These are phyloP conservation scores for Sporothrix pseudoabietina DNA, from an alignment of 2,329 filamentous ascomycete species.

Conservation along the genomic window DNA sequence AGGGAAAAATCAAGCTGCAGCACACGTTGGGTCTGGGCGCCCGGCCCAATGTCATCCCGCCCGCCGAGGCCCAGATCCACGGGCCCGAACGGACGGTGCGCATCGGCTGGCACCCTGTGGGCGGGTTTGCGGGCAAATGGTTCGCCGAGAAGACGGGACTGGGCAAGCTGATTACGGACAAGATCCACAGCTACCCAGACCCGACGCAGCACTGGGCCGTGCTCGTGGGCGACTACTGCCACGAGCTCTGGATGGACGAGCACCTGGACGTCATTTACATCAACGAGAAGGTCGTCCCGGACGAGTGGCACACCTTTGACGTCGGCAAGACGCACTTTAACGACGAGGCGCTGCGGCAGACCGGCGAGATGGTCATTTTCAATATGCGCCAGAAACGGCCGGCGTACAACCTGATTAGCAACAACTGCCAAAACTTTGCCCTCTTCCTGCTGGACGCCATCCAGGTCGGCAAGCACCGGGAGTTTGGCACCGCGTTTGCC, in stretches of 20 bases:
- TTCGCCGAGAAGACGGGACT: conserved; percentile 59
- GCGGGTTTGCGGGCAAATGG: conserved; percentile 59
- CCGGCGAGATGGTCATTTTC: conserved; percentile 57
- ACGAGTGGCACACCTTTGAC: conserved; percentile 54
- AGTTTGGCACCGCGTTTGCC: conserved; percentile 57
- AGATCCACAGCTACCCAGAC: conserved; percentile 57
- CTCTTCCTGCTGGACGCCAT: conserved; percentile 57
- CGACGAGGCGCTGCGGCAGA: conserved; percentile 53
- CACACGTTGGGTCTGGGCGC: conserved; percentile 50
- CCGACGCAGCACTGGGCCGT: conserved; percentile 64
- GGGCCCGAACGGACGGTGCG: conserved; percentile 49
- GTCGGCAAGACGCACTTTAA: conserved; percentile 58
- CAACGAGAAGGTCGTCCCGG: conserved; percentile 50
- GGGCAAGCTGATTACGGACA: conserved; percentile 59
- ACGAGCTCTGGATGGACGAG: conserved; percentile 65
- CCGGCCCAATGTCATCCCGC: conserved; percentile 49
- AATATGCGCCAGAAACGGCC: conserved; percentile 53
- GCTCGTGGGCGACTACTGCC: conserved; percentile 57
- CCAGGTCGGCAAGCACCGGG: conserved; percentile 51
- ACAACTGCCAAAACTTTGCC: conserved; percentile 63
- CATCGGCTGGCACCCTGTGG: conserved; percentile 62
- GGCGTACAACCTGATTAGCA: conserved; percentile 60
- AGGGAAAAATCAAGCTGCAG: conserved; percentile 47
- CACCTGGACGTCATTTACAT: conserved; percentile 59
- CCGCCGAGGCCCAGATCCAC: conserved; percentile 43